Base-by-base conservation (phyloP, 2,329 filamentous ascomycete species). In the Colletotrichum chrysophilum region DNA sequence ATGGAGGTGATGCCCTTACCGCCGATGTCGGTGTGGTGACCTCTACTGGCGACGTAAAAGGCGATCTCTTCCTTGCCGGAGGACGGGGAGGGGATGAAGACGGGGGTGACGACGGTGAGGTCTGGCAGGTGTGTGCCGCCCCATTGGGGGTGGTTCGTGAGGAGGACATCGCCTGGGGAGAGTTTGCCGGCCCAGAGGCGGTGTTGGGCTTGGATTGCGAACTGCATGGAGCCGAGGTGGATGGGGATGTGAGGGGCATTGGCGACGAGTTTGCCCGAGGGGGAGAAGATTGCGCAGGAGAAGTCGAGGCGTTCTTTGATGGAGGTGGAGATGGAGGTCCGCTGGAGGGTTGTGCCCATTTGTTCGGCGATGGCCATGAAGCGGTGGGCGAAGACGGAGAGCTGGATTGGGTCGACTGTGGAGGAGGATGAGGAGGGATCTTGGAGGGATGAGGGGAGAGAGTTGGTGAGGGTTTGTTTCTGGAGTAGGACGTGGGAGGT, bases 311-410 rank as follows among this genome's bases (percentile, higher is more conserved):
- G 82, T 71, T 87, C 85, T 69, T 85, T 86, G 76, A 87, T 87
- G 62, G 86, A 87, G 12, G 87, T 89, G 1, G 88, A 90, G 12
- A 91, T 88, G 0, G 87, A 87, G 0, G 89, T 91, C 78, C 89
- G 88, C 67, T 91, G 89, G 18, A 91, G 81, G 0, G 89, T 90
- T 7, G 87, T 87, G 38, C 89, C 89, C 89, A 91, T 91, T 76
- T 91, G 89, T 75, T 91, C 89, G 1, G 89, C 89, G 24, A 91
- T 90, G 4, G 88, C 87, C 89, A 91, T 91, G 83, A 91, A 91
- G 0, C 89, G 84, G 78, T 91, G 88, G 0, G 87, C 88, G 70
- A 91, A 91, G 58, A 91, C 88, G 13, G 87, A 89, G 4, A 91
- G 85, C 36, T 88, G 84, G 55, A 91, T 90, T 0, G 89, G 89